Evolutionary conservation across 306 rosid genomes (phyloP).

Genomic region (Potentilla sterilis): DNA sequence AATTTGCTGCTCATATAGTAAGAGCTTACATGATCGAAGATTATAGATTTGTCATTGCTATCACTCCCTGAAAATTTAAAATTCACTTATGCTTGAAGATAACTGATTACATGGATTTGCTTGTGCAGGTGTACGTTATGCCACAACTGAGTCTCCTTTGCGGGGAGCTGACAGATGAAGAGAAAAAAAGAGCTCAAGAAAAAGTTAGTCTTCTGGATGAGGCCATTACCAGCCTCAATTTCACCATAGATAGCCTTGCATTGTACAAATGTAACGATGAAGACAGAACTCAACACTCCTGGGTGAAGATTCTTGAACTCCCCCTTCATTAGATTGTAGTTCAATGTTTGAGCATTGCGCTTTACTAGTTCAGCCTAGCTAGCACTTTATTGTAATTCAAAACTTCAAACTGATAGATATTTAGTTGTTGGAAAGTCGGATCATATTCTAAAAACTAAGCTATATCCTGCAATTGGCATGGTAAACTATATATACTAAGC

Average conservation of each 20-base stretch:
- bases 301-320: conserved; percentile 69
- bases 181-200: conserved; percentile 58
- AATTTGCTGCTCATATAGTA: no score
- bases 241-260: conserved; percentile 54
- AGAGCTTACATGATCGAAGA: no score
- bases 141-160: conserved; percentile 78
- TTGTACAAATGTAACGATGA: conserved; percentile 60
- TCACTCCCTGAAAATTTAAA: no score
- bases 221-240: conserved; percentile 43
- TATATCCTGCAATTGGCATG: not conserved
- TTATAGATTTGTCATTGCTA: not conserved
- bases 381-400: no score
- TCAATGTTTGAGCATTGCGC: no score
- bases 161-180: conserved; percentile 57
- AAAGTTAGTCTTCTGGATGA: conserved; percentile 47
- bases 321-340: not conserved
- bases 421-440: not conserved
- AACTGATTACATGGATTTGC: no score
- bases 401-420: not conserved
- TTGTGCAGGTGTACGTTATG: conserved; percentile 47
- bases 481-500: not conserved
- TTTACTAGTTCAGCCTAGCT: no score
- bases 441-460: not conserved
- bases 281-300: conserved; percentile 65
- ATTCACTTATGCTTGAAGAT: no score